Evolutionary conservation across 257 asterid species (phyloP), one percentile per base, ranked within the genome.

Genomic region (Ballota nigra): DNA sequence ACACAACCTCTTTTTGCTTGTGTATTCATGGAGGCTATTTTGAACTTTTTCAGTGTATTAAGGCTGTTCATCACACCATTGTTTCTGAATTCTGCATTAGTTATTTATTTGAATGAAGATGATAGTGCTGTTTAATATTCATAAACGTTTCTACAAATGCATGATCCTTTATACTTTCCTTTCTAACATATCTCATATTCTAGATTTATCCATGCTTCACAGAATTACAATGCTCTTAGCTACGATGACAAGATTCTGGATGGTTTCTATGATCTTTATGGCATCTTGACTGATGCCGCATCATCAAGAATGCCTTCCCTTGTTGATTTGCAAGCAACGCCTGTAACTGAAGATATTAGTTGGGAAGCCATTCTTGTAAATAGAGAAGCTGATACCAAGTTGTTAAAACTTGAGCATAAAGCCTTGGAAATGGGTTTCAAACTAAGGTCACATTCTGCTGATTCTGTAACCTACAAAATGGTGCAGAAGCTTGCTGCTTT

Each of bases 191-290:
- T 84, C 95, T 90, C 94, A 86, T 89, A 82, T 86, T 82, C 82
- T 89, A 87, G 87, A 87, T 83, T 87, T 89, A 72, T 84, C 85
- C 84, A 70, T 88, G 85, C 86, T 91, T 91, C 91, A 83, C 96
- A 94, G 99, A 94, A 85, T 86, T 91, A 89, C 89, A 84, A 91
- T 85, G 96, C 96, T 78, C 96, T 94, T 77, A 81, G 92, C 83
- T 94, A 89, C 36, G 97, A 94, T 53, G 99, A 94, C 90, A 94
- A 94, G 88, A 84, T 94, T 75, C 83, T 94, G 81, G 99, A 94
- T 68, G 97, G 99, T 66, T 94, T 91, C 79, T 94, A 94, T 73
- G 97, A 91, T 77, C 87, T 91, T 43, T 89, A 88, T 66, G 96
- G 99, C 80, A 58, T 91, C 65, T 70, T 83, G 82, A 81, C 80